Evolutionary conservation across 805 yeast species (phyloP).

Genomic region (Kodamaea jinghongensis): DNA sequence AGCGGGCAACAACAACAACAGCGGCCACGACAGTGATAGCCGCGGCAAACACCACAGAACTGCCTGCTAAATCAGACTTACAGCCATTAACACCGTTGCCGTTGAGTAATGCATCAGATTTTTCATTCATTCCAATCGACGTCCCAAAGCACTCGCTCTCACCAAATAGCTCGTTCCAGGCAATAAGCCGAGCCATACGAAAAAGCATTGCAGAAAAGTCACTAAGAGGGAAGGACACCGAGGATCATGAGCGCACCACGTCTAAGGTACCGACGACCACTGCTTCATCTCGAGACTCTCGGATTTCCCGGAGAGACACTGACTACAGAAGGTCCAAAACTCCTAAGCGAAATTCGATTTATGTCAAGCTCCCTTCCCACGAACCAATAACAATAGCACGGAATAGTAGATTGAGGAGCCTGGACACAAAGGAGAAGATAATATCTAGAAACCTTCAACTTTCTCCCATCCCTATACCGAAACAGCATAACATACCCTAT

Average conservation of each 20-base stretch:
- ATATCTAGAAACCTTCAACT: conserved; percentile 8
- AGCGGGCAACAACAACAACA: not conserved
- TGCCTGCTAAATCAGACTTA: not conserved
- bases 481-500: conserved; percentile 7
- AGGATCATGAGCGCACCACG: too few relatives aligned
- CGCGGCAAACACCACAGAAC: not conserved
- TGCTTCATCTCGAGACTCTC: too few relatives aligned
- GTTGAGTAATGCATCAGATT: conserved; percentile 7
- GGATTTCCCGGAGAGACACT: too few relatives aligned
- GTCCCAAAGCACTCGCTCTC: conserved; percentile 2
- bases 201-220: conserved; percentile 42
- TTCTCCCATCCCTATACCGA: conserved; percentile 14
- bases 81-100: not conserved
- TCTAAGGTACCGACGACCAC: too few relatives aligned
- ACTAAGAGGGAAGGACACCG: not conserved
- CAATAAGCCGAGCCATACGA: conserved; percentile 45
- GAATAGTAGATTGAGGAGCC: not conserved
- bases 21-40: not conserved
- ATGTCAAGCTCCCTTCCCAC: conserved; percentile 36
- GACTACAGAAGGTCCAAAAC: conserved; percentile 15
- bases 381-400: conserved; percentile 30
- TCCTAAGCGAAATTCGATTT: conserved; percentile 33
- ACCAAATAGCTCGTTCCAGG: conserved; percentile 38
- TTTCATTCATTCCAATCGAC: conserved; percentile 22
- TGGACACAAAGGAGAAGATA: not conserved